Evolutionary conservation across 148 eudicot genomes (phyloP).

Genomic region (Dysphania ambrosioides): DNA sequence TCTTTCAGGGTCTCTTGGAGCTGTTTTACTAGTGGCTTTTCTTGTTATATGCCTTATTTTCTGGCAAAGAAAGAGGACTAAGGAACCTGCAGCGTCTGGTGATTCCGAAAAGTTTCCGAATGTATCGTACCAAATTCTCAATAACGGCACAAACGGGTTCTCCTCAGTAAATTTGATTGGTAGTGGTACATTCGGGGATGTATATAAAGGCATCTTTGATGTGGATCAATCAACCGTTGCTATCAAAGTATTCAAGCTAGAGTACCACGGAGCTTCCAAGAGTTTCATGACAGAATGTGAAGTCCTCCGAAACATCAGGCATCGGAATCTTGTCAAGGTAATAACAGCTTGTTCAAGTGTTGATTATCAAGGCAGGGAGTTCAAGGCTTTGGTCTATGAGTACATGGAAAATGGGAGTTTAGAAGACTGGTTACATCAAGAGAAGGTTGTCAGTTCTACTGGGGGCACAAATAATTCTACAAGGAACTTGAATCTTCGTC

Average conservation of each 20-base stretch:
- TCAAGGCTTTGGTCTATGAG: constrained; percentile 25
- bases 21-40: constrained; percentile 1
- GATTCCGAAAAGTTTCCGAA: neutral
- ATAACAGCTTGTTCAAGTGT: constrained; percentile 19
- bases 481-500: neutral
- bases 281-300: constrained; percentile 22
- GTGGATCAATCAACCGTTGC: constrained; percentile 8
- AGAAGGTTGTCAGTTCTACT: neutral
- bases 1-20: neutral
- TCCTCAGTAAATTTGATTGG: constrained; percentile 21
- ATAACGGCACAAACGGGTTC: constrained; percentile 26
- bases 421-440: constrained; percentile 21
- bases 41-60: neutral
- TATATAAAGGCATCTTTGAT: constrained; percentile 23
- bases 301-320: constrained; percentile 14
- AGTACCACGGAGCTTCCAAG: constrained; percentile 11
- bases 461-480: neutral
- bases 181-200: constrained; percentile 22
- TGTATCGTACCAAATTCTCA: constrained; percentile 17
- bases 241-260: constrained; percentile 9
- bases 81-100: neutral
- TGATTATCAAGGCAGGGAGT: constrained; percentile 18
- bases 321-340: constrained; percentile 16
- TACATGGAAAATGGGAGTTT: constrained; percentile 20
- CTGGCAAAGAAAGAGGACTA: neutral